A percentile compares a stretch with the other conserved stretches of the same genome.
Evolutionary conservation across 2,329 filamentous ascomycete genomes (phyloP).

Genomic region (Colletotrichum eremochloae): DNA sequence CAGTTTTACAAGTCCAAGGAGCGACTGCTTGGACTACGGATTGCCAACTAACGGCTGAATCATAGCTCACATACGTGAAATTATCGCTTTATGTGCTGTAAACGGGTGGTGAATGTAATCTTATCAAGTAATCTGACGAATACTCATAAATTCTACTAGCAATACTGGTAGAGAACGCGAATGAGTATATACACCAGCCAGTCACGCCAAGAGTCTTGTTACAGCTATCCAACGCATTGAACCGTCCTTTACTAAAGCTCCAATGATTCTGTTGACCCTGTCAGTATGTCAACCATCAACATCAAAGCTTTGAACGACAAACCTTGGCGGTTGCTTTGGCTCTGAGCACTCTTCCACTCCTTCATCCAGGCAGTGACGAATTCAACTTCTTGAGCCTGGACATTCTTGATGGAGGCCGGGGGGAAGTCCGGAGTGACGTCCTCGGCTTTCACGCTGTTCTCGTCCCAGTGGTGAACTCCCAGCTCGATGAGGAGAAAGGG

Average conservation of each 20-base stretch:
- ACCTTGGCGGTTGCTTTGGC: neutral
- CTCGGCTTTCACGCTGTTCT: constrained; percentile 75
- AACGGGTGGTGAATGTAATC: no score
- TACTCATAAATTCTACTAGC: neutral
- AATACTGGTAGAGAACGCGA: neutral
- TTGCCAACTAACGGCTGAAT: no score
- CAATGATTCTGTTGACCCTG: neutral
- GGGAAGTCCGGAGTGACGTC: constrained; percentile 71
- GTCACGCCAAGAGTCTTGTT: neutral
- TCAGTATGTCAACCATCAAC: neutral
- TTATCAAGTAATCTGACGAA: neutral
- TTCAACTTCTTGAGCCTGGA: constrained; percentile 69
- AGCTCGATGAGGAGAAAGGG: constrained; percentile 80
- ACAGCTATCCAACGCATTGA: neutral
- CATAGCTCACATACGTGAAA: no score
- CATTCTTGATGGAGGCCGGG: constrained; percentile 68
- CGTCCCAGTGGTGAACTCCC: constrained; percentile 88
- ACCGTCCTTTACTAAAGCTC: constrained; percentile 19
- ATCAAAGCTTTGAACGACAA: neutral
- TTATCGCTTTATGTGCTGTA: no score
- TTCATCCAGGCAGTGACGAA: constrained; percentile 78
- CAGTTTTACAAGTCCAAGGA: neutral
- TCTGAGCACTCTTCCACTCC: constrained; percentile 62
- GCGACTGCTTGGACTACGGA: neutral
- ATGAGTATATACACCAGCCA: neutral